These are phyloP conservation scores for Zanthoxylum bungeanum DNA, from an alignment of 345 rosid genomes.

Conservation along the genomic window DNA sequence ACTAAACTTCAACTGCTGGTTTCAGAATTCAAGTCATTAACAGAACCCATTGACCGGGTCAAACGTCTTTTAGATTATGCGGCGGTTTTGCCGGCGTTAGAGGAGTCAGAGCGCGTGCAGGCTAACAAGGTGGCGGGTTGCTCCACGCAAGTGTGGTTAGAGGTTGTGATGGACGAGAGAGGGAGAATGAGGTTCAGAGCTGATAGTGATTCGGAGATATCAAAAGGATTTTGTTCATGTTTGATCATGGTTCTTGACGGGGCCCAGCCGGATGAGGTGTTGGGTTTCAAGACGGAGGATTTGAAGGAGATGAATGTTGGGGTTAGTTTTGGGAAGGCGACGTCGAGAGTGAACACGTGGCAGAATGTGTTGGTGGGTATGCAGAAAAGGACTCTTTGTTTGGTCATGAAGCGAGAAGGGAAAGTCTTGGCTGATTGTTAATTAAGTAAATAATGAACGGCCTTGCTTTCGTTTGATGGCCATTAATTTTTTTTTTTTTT, in stretches of 20 bases:
- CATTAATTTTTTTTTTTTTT: background rate
- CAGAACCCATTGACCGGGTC: conserved; percentile 77
- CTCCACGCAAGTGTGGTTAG: conserved; percentile 89
- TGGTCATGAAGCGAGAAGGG: conserved; percentile 21
- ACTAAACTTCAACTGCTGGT: conserved; percentile 43
- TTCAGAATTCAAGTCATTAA: conserved; percentile 54
- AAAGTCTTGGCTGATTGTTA: background rate
- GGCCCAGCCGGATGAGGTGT: conserved; percentile 71
- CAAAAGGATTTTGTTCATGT: conserved; percentile 74
- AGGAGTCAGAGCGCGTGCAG: conserved; percentile 58
- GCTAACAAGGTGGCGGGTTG: conserved; percentile 71
- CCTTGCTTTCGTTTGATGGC: background rate
- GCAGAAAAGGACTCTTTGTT: conserved; percentile 48
- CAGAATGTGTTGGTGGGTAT: conserved; percentile 61
- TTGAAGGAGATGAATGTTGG: conserved; percentile 77
- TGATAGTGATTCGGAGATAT: conserved; percentile 90
- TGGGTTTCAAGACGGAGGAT: conserved; percentile 59
- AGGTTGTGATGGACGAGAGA: conserved; percentile 41
- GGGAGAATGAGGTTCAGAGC: conserved; percentile 70
- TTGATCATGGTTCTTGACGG: conserved; percentile 76
- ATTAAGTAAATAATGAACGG: background rate
- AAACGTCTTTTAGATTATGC: conserved; percentile 79
- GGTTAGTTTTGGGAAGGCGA: conserved; percentile 48
- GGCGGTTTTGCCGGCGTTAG: conserved; percentile 48
- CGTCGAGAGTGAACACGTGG: conserved; percentile 86